Evolutionary conservation across 2,329 filamentous ascomycete genomes (phyloP).

Genomic region (Aureobasidium sp.): DNA sequence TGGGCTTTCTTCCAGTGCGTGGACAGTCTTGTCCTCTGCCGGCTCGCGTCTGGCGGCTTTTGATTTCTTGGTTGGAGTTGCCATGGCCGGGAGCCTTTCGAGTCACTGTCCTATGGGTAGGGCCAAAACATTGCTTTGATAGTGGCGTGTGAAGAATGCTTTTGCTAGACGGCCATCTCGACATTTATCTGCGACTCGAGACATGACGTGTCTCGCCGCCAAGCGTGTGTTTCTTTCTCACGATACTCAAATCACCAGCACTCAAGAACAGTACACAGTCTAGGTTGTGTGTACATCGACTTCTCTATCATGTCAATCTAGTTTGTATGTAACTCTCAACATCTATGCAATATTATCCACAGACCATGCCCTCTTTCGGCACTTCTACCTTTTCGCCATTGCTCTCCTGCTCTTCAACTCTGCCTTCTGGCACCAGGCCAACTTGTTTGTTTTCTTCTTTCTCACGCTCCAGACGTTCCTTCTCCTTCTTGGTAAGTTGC

Average conservation of each 20-base stretch:
- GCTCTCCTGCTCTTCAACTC: constrained; percentile 18
- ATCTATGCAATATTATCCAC: constrained; percentile 4
- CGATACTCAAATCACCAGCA: neutral
- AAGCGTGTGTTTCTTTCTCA: neutral
- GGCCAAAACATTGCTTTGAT: constrained; percentile 40
- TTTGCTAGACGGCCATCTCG: neutral
- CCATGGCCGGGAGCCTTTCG: neutral
- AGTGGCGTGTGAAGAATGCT: neutral
- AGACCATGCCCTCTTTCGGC: constrained; percentile 17
- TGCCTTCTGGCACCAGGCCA: constrained; percentile 23
- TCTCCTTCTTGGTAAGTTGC: constrained; percentile 61
- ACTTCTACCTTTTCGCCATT: constrained; percentile 18
- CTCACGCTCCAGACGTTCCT: constrained; percentile 29
- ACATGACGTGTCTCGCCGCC: neutral
- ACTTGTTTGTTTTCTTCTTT: constrained; percentile 26
- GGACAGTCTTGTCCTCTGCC: neutral
- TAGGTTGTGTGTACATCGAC: neutral
- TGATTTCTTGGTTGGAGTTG: constrained; percentile 5
- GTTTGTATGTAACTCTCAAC: neutral
- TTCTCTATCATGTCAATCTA: neutral
- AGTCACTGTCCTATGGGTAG: constrained; percentile 35
- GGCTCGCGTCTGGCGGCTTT: neutral
- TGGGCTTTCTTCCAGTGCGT: neutral
- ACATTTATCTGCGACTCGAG: neutral
- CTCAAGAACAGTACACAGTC: neutral